These are phyloP conservation scores for Spathaspora gorwiae DNA, from an alignment of 805 yeast genomes.

Conservation along the genomic window DNA sequence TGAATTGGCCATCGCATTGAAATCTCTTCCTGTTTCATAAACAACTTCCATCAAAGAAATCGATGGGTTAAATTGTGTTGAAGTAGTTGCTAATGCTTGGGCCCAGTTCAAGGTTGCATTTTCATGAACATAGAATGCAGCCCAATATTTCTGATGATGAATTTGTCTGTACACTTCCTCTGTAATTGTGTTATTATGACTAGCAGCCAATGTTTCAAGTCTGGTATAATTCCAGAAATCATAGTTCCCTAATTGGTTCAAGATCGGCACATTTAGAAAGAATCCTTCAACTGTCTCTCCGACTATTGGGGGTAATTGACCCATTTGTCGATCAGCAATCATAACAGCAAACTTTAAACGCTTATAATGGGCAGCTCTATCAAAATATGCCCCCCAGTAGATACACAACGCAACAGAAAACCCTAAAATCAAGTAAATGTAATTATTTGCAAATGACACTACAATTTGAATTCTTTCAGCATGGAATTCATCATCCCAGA, in stretches of 20 bases:
- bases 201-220: constrained; percentile 14
- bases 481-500: constrained; percentile 27
- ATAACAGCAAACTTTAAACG: constrained; percentile 22
- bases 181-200: constrained; percentile 18
- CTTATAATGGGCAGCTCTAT: constrained; percentile 16
- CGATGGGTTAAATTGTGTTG: constrained; percentile 14
- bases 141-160: constrained; percentile 28
- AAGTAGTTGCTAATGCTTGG: constrained; percentile 14
- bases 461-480: constrained; percentile 18
- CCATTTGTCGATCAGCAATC: constrained; percentile 20
- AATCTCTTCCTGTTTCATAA: constrained; percentile 32
- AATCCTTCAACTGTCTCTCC: constrained; percentile 20
- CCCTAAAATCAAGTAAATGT: constrained; percentile 17
- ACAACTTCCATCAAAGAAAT: constrained; percentile 19
- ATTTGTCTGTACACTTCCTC: constrained; percentile 25
- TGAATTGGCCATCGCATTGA: constrained; percentile 23
- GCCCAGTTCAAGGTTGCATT: constrained; percentile 24
- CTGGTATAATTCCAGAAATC: constrained; percentile 17
- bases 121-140: constrained; percentile 23
- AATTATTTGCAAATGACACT: constrained; percentile 20
- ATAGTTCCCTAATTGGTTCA: constrained; percentile 20
- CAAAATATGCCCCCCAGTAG: constrained; percentile 31
- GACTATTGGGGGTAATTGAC: constrained; percentile 18
- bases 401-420: constrained; percentile 21
- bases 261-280: constrained; percentile 15